Percentiles rank a stretch among this genome's conserved stretches.
phyloP scores from a whole-genome alignment of 495 filamentous ascomycete genomes.

The Penicillium tannophilum region DNA sequence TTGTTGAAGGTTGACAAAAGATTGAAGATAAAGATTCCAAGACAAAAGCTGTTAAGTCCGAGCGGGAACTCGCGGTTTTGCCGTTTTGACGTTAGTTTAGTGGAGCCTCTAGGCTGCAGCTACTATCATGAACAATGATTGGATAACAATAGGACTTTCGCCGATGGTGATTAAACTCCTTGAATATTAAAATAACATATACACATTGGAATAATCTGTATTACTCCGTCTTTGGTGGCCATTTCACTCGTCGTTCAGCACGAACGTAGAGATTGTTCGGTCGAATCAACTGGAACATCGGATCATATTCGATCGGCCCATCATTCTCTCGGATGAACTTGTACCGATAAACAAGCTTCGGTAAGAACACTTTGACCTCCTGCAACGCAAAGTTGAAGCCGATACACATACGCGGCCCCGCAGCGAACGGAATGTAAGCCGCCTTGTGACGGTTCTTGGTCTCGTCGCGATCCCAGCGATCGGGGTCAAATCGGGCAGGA shows the following conservation, averaged over 20 bases:
- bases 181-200: not conserved
- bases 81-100: not conserved
- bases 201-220: not conserved
- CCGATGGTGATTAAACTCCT: too few relatives aligned
- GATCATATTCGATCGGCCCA: constrained; percentile 54
- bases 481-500: constrained; percentile 52
- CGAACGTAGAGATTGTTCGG: constrained; percentile 55
- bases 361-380: constrained; percentile 53
- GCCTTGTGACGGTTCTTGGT: constrained; percentile 46
- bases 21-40: not conserved
- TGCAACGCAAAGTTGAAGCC: constrained; percentile 60
- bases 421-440: constrained; percentile 54
- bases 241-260: constrained; percentile 34
- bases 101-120: constrained; percentile 22
- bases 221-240: constrained; percentile 13
- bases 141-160: too few relatives aligned
- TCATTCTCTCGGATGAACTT: constrained; percentile 43
- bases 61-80: not conserved
- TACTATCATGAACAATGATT: too few relatives aligned
- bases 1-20: not conserved
- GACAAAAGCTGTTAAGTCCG: not conserved
- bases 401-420: constrained; percentile 52
- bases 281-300: constrained; percentile 54
- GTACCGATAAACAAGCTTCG: constrained; percentile 55
- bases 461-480: constrained; percentile 54